Evolutionary conservation across 345 rosid species (phyloP).

Genomic region (Acer yangbiense): DNA sequence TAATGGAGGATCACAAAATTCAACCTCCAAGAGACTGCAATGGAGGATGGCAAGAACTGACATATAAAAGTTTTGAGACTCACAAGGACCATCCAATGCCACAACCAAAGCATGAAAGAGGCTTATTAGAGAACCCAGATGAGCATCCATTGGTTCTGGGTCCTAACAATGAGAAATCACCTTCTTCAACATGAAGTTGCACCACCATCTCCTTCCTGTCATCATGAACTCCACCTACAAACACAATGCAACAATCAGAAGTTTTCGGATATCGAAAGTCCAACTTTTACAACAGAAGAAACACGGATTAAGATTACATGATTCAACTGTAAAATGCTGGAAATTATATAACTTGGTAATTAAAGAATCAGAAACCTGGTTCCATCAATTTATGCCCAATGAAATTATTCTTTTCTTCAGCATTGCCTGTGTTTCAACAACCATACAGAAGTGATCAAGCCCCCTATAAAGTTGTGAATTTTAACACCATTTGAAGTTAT

Average conservation of each 20-base stretch:
- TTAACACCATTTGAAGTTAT: neutral
- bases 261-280: neutral
- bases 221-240: conserved; percentile 8
- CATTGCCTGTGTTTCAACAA: neutral
- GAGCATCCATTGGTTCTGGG: neutral
- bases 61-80: neutral
- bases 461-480: neutral
- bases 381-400: conserved; percentile 7
- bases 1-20: neutral
- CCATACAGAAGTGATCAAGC: neutral
- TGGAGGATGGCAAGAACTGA: neutral
- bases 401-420: neutral
- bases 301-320: neutral
- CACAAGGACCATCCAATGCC: conserved; percentile 40
- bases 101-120: conserved; percentile 35
- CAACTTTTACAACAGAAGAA: too few relatives aligned
- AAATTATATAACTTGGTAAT: too few relatives aligned
- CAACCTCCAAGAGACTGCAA: neutral
- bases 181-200: neutral
- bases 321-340: neutral
- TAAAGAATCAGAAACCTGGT: conserved; percentile 17
- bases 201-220: conserved; percentile 3
- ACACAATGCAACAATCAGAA: neutral
- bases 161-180: conserved; percentile 23
- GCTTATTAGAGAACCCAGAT: conserved; percentile 15